Conservation (phyloP, 495 filamentous ascomycete species). For the Penicillium waksmanii region DNA sequence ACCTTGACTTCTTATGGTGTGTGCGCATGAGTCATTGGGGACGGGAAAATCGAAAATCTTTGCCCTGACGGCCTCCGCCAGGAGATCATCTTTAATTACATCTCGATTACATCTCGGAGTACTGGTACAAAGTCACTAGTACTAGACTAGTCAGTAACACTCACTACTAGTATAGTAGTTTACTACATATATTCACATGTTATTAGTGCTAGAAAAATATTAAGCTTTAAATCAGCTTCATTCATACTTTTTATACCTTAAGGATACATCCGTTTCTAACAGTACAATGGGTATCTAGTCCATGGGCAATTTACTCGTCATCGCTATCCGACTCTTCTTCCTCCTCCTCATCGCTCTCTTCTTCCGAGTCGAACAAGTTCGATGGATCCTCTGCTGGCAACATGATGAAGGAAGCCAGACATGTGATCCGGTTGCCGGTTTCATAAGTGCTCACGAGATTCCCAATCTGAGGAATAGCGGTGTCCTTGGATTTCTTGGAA, state of each 20-base stretch:
- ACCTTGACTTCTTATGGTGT: not conserved
- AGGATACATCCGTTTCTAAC: constrained; percentile 26
- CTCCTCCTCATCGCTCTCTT: constrained; percentile 40
- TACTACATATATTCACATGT: too few species aligned
- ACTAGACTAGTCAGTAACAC: not conserved
- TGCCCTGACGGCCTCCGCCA: not conserved
- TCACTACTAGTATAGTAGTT: too few species aligned
- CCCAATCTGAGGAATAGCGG: constrained; percentile 59
- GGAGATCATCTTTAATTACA: not conserved
- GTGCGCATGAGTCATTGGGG: constrained; percentile 2
- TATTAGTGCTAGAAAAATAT: not conserved
- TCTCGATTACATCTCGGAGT: too few species aligned
- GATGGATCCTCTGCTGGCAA: constrained; percentile 43
- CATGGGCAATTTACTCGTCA: constrained; percentile 35
- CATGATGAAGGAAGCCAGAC: constrained; percentile 86
- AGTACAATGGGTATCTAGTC: constrained; percentile 35
- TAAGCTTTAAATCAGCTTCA: not conserved
- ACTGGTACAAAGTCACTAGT: too few species aligned
- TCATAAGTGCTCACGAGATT: constrained; percentile 76
- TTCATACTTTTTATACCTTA: constrained; percentile 11
- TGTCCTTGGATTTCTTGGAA: constrained; percentile 41
- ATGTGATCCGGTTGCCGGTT: constrained; percentile 89
- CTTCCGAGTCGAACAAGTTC: constrained; percentile 38
- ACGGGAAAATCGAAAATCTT: constrained; percentile 5
- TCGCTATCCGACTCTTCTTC: constrained; percentile 48